Base-by-base conservation (phyloP, 2,329 filamentous ascomycete species). In the Aspergillus spinulosporus region DNA sequence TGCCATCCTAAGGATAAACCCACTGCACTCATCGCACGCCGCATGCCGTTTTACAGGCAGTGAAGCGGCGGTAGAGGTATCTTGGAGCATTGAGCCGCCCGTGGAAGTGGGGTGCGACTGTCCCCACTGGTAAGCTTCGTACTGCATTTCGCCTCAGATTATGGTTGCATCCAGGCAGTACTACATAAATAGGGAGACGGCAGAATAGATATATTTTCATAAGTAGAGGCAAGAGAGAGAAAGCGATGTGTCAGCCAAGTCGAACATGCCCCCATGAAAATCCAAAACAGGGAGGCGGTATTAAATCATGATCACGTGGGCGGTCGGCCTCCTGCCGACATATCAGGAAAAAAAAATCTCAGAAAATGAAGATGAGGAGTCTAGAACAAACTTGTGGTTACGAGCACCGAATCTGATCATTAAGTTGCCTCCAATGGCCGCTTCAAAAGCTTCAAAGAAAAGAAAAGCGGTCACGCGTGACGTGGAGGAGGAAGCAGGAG, bases 401-500 rank as follows among this genome's bases (percentile, higher is more conserved):
- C 31, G 29, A 47, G n/a, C n/a, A 32, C 44, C 14, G n/a, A 47
- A 21, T 34, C 15, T 21, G 31, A 50, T 45, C 36, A 46, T 15
- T 12, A 9, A 31, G 26, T 29, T 40, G 54, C 31, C 58, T 61
- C 64, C 56, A 56, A 76, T 76, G 73, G 65, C 68, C 59, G 60
- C 64, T 54, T 63, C 64, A 62, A 73, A 76, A 56, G 66, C 71
- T 45, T 78, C 75, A 34, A 80, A 83, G 71, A 89, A 89, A 78
- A 84, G 87, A 62, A 89, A 89, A 73, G 82, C 83, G 59, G 78
- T 84, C 15, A 81, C 79, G 26, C 78, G 78, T 32, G 83, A 84
- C 63, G 74, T 78, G 14, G 75, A 78, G 46, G 76, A 76, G 56
- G 71, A 74, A 49, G 74, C 77, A 11, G 77, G 82, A 59, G 72